Conservation (phyloP, 306 rosid species). For the Cucurbita ficifolia region DNA sequence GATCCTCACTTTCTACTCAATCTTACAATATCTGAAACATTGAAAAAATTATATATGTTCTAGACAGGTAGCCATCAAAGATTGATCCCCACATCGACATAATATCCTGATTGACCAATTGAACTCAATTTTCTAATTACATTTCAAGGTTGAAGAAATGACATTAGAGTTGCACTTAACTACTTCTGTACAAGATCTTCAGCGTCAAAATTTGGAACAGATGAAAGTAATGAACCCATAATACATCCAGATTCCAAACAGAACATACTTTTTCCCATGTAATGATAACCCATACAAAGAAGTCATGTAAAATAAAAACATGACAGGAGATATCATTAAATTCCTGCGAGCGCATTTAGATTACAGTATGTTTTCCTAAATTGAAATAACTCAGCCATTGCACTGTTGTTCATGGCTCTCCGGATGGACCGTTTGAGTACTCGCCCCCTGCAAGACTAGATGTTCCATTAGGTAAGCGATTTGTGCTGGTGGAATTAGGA, state of each 20-base stretch:
- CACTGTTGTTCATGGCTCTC: constrained; percentile 30
- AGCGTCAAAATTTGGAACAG: neutral
- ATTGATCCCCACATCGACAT: neutral
- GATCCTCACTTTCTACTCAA: neutral
- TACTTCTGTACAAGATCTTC: neutral
- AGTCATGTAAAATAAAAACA: constrained; percentile 7
- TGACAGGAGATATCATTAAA: constrained; percentile 1
- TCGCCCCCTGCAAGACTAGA: constrained; percentile 54
- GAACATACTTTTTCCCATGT: neutral
- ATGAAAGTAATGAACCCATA: neutral
- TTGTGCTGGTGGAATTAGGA: constrained; percentile 37
- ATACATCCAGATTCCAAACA: neutral
- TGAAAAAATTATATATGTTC: neutral
- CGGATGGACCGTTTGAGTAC: constrained; percentile 51
- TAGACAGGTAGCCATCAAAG: neutral
- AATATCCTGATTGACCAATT: neutral
- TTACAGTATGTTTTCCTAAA: neutral
- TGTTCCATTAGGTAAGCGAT: constrained; percentile 62
- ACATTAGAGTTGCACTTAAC: neutral
- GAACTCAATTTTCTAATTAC: neutral
- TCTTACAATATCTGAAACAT: neutral
- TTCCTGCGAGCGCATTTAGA: neutral
- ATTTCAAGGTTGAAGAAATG: neutral
- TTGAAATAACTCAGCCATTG: neutral
- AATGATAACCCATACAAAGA: constrained; percentile 6